Percentiles rank a stretch among this genome's conserved stretches.
phyloP scores from a whole-genome alignment of 352 stramenopile species.

The Blastocystis sp. region DNA sequence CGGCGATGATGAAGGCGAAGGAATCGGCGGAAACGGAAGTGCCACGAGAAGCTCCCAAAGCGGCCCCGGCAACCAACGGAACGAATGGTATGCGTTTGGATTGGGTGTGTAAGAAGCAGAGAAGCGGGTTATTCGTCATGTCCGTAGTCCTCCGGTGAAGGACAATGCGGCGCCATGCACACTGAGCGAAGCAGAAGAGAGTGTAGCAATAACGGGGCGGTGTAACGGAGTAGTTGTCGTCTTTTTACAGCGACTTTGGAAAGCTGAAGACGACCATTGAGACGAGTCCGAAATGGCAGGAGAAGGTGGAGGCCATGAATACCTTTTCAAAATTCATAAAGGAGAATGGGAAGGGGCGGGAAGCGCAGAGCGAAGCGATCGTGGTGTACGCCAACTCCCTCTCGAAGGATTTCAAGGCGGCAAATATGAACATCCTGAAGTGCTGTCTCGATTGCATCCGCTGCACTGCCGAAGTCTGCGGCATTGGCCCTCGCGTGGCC shows the following conservation, averaged over 20 bases:
- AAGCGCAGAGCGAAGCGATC: neutral
- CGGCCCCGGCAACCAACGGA: neutral
- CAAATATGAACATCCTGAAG: constrained; percentile 66
- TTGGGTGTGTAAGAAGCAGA: neutral
- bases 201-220: neutral
- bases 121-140: neutral
- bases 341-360: neutral
- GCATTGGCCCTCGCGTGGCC: neutral
- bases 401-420: constrained; percentile 59
- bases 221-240: constrained; percentile 22
- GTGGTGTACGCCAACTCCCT: constrained; percentile 48
- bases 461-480: constrained; percentile 1
- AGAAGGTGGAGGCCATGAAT: constrained; percentile 55
- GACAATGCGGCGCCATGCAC: constrained; percentile 18
- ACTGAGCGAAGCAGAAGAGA: constrained; percentile 32
- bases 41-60: neutral
- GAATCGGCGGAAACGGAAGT: neutral
- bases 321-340: constrained; percentile 43
- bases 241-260: constrained; percentile 38
- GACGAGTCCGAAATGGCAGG: constrained; percentile 28
- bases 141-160: neutral
- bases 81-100: neutral
- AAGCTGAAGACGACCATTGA: constrained; percentile 48
- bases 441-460: constrained; percentile 53
- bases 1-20: constrained; percentile 50